Evolutionary conservation across 768 basidiomycete species (phyloP).

Genomic region (Suillus brevipes): DNA sequence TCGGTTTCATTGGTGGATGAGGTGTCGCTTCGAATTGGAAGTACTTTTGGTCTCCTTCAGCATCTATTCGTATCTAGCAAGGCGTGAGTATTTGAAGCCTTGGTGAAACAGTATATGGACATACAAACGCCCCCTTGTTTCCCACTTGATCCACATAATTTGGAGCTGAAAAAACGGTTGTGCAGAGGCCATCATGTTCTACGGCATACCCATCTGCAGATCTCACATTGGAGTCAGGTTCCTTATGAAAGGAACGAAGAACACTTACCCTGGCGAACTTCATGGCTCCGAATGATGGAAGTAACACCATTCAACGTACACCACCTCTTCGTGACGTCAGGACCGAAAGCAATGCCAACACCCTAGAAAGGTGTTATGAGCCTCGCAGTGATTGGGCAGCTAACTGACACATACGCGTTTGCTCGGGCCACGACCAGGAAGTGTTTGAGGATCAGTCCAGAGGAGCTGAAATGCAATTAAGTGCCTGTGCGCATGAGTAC

Average conservation of each 20-base stretch:
- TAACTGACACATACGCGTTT: slow-evolving; percentile 68
- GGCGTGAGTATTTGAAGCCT: slow-evolving; percentile 10
- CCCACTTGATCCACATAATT: slow-evolving; percentile 93
- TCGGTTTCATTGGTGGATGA: slow-evolving; percentile 89
- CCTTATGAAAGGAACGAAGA: slow-evolving; percentile 3
- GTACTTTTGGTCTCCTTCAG: slow-evolving; percentile 70
- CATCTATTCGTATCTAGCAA: slow-evolving; percentile 77
- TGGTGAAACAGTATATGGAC: slow-evolving; percentile 27
- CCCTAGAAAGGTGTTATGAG: slow-evolving; percentile 51
- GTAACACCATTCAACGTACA: slow-evolving; percentile 84
- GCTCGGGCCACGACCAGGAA: slow-evolving; percentile 88
- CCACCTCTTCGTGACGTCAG: slow-evolving; percentile 89
- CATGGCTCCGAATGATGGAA: slow-evolving; percentile 91
- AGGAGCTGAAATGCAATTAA: slow-evolving; percentile 54
- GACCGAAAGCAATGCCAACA: slow-evolving; percentile 94
- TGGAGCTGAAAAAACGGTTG: slow-evolving; percentile 94
- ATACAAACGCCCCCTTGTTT: slow-evolving; percentile 89
- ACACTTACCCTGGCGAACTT: slow-evolving; percentile 83
- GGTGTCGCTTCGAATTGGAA: slow-evolving; percentile 82
- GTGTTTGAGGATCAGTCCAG: slow-evolving; percentile 95
- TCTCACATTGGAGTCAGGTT: slow-evolving; percentile 8
- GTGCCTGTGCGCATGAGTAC: neutral
- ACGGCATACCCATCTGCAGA: slow-evolving; percentile 84
- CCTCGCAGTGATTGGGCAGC: neutral
- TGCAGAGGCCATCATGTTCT: slow-evolving; percentile 93